Evolutionary conservation across 2,329 filamentous ascomycete species (phyloP), one percentile per base, ranked within the genome.

Genomic region (Fusarium sterilihyphosum): DNA sequence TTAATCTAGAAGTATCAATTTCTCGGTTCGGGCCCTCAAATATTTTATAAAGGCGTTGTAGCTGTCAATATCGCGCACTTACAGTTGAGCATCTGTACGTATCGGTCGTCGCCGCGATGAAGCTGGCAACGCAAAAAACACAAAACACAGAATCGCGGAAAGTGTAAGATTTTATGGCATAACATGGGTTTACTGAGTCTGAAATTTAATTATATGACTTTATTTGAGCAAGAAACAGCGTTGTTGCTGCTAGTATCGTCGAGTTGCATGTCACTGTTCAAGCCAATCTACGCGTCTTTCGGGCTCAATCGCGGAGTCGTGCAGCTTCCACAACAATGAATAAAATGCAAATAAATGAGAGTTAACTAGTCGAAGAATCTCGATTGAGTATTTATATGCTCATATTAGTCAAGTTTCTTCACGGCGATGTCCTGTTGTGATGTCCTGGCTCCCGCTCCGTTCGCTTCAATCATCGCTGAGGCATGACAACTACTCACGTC

Each of bases 281-380:
- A 16, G 11, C 16, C 18, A 4, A 5, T 17, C 29, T 53, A 31
- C 35, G 46, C 22, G 8, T 12, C 20, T 62, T 10, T n/a, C n/a
- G 14, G 12, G 22, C 18, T 7, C 3, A 12, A 22, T 18, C 7
- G 6, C 5, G 22, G 44, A 49, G 20, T 6, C 17, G 3, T 20
- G 12, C 12, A 37, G 12, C 31, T 10, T 26, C 31, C 17, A 26
- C 49, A 37, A 35, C 20, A 14, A 24, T 26, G n/a, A 26, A 6
- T 7, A 16, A 11, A 37, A 26, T 37, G 49, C 4, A 0, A 37
- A 7, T 10, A 16, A 14, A 11, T 53, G 12, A 53, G 31, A 0
- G 13, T 2, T 20, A 5, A 0, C 8, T 24, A 0, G 6, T 53
- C 7, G 3, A 16, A 2, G 3, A 0, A 20, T 10, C 12, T 18